Evolutionary conservation across 176 grass and related monocot genomes (phyloP).

Genomic region (Tillandsia leiboldiana): DNA sequence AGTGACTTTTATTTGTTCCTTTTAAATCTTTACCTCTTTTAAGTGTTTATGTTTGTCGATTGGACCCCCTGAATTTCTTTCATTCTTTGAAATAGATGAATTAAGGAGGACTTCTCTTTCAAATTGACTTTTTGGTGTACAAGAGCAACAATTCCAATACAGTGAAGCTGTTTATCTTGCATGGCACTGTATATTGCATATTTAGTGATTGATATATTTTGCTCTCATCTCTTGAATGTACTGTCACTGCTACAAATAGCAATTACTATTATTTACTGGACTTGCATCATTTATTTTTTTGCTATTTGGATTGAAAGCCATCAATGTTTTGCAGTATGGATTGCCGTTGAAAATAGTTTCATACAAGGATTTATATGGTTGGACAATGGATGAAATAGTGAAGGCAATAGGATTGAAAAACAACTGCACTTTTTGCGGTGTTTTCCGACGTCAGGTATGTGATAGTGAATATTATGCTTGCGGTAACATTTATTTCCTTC

Average conservation of each 20-base stretch:
- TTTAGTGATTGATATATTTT: too few relatives aligned
- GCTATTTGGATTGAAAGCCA: constrained; percentile 7
- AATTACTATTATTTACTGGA: too few relatives aligned
- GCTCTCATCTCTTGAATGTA: too few relatives aligned
- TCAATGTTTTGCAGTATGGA: constrained; percentile 51
- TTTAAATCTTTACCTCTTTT: neutral
- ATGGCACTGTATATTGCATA: too few relatives aligned
- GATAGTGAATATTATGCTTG: neutral
- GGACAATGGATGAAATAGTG: constrained; percentile 99
- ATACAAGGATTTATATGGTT: constrained; percentile 90
- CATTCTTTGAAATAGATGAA: too few relatives aligned
- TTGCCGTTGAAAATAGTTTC: constrained; percentile 89
- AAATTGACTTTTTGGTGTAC: too few relatives aligned
- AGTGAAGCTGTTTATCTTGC: too few relatives aligned
- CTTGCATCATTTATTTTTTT: neutral
- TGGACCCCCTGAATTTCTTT: too few relatives aligned
- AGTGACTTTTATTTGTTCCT: neutral
- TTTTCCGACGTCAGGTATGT: constrained; percentile 82
- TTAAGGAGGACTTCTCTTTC: too few relatives aligned
- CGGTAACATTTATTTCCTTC: neutral
- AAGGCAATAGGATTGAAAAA: constrained; percentile 91
- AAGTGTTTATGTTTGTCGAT: neutral
- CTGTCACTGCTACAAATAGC: too few relatives aligned
- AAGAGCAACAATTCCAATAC: too few relatives aligned
- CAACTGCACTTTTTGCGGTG: constrained; percentile 94